phyloP scores from a whole-genome alignment of 2,329 filamentous ascomycete species.

The Plectosphaerella sp. region DNA sequence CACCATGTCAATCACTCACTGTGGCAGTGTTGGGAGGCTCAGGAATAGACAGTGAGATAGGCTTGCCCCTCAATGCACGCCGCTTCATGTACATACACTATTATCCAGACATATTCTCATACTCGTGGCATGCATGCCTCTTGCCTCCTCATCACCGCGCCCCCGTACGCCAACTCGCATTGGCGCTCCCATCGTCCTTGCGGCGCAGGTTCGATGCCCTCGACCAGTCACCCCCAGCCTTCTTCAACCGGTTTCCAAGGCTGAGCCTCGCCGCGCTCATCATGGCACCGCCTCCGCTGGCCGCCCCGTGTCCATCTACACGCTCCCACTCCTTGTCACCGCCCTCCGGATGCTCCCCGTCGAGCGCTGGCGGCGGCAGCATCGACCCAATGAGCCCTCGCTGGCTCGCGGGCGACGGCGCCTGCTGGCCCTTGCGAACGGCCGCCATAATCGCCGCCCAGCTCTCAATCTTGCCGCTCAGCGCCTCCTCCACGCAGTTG shows the following conservation, averaged over 20 bases:
- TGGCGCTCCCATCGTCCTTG: constrained; percentile 12
- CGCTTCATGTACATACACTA: too few species aligned
- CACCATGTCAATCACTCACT: too few species aligned
- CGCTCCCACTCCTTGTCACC: constrained; percentile 30
- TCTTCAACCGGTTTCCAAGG: constrained; percentile 45
- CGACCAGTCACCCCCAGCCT: constrained; percentile 39
- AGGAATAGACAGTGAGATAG: too few species aligned
- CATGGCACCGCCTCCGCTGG: constrained; percentile 18
- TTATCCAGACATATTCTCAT: too few species aligned
- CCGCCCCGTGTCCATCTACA: constrained; percentile 13
- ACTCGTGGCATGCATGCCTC: not conserved
- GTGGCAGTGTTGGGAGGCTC: too few species aligned
- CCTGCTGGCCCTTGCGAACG: constrained; percentile 24
- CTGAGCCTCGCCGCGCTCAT: constrained; percentile 38
- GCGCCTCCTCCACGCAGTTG: constrained; percentile 53
- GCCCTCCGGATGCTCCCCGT: constrained; percentile 17
- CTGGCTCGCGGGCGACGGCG: not conserved
- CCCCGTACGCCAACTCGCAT: not conserved
- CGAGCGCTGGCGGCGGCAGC: constrained; percentile 23
- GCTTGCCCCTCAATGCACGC: too few species aligned
- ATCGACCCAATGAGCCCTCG: constrained; percentile 8
- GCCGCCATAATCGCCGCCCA: constrained; percentile 53
- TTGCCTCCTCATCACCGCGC: not conserved
- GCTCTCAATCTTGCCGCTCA: constrained; percentile 53
- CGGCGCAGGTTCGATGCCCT: constrained; percentile 36